Evolutionary conservation across 495 filamentous ascomycete species (phyloP), one percentile per base, ranked within the genome.

Genomic region (Acidomyces sp.): DNA sequence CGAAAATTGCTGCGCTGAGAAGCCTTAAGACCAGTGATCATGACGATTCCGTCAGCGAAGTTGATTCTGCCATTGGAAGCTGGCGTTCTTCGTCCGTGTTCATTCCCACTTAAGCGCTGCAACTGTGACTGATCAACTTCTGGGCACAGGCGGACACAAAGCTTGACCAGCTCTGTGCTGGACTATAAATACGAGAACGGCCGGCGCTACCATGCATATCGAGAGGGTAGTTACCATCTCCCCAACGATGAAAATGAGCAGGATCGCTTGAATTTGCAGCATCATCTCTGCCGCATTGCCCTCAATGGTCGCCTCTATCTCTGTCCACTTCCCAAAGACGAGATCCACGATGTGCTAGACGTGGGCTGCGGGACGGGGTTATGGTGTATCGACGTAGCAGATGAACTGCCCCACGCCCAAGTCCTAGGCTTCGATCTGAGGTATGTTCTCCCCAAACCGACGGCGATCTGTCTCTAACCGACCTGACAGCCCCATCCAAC

Each of bases 221-320:
- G 53, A 24, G 46, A 39, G 15, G 51, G 45, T 20, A 32, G 29
- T 10, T 51, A 54, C 25, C 21, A n/a, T 12, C 12, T 49, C 2
- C 51, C 51, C 27, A 53, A 50, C 41, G 51, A 50, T 34, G 51
- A 59, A 25, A 61, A 61, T 32, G 78, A 86, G 57, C 75, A 82
- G 55, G 78, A 83, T 46, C 71, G 81, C 18, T 68, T 85, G 41
- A 78, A 83, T 48, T 60, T 83, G 50, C 62, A 71, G 42, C 80
- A 85, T 56, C 69, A 74, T 37, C 65, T 78, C 48, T 71, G 66
- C 51, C 55, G 55, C 28, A 43, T 72, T 45, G 55, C 70, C 3
- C 58, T 77, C 0, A 65, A 69, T 39, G 74, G 69, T n/a, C 67
- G 63, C 27, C 55, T 79, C 3, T 58, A 62, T 39, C 53, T 63